Base-by-base conservation (phyloP, 176 grass and related monocot species). In the Carex cristatella region DNA sequence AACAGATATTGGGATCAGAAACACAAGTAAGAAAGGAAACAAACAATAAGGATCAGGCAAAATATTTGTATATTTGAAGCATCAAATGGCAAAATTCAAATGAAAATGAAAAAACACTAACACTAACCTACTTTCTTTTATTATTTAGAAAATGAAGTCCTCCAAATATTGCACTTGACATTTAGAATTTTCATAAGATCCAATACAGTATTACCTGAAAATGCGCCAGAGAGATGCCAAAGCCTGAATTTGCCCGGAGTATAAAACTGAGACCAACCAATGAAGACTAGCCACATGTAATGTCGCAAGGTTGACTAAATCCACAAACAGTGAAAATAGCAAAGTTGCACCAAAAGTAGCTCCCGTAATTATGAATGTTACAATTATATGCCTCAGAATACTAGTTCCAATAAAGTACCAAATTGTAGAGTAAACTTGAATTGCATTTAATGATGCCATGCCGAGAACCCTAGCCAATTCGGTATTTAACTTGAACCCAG, bases 401-500 rank as follows among this genome's bases (percentile, higher is more conserved):
- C 71, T 64, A 46, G 19, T 84, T 79, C 89, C 89, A 72, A 94
- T 42, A 14, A 86, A 91, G 64, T 88, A 95, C 88, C 91, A 95
- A 92, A 98, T 88, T 49, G 96, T 95, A 68, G 93, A 95, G 80
- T 89, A 95, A 86, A 94, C 90, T 88, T 98, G 96, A 78, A 98
- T 65, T 67, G 83, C 93, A 85, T 98, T 94, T 31, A 95, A 80
- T 70, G 93, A 95, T 85, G 94, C 89, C 88, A 90, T 95, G 86
- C 96, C 93, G 88, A 95, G 85, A 90, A 95, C 76, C 87, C 91
- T 90, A 68, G 93, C 96, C 44, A 98, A 63, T 38, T 95, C 93
- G 5, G 93, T 95, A 86, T 98, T 98, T 82, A 98, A 84, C 79
- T 98, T 98, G 91, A 95, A 98, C 30, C 91, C 93, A 68, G 93